These are phyloP conservation scores for Xerocomellus chrysenteron DNA, from an alignment of 768 basidiomycete species.

Conservation along the genomic window DNA sequence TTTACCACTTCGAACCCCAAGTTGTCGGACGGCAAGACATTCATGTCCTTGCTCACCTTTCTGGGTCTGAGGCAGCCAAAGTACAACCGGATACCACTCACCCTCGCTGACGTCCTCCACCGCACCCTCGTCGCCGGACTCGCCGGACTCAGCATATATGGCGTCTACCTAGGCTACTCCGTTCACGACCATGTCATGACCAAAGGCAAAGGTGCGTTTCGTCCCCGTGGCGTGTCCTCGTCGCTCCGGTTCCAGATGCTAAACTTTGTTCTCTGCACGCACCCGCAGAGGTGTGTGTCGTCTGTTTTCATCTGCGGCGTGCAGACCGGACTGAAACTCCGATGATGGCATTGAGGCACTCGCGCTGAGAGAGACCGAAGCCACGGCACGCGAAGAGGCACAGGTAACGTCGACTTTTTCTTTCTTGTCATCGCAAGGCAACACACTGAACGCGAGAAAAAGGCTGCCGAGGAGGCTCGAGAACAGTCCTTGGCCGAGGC, in stretches of 20 bases:
- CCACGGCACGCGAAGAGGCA: conserved; percentile 14
- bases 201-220: conserved; percentile 31
- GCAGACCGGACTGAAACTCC: not conserved
- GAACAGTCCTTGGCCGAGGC: conserved; percentile 32
- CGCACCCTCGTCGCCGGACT: conserved; percentile 33
- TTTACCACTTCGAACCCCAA: not conserved
- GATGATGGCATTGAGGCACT: conserved; percentile 17
- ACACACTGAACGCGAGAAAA: not conserved
- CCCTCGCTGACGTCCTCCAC: conserved; percentile 30
- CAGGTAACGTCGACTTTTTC: conserved; percentile 9
- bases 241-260: not conserved
- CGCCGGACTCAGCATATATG: conserved; percentile 28
- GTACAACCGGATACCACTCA: conserved; percentile 22
- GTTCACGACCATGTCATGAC: conserved; percentile 31
- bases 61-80: conserved; percentile 25
- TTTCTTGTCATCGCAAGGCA: not conserved
- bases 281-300: conserved; percentile 22
- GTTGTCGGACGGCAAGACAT: not conserved
- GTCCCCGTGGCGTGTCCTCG: not conserved
- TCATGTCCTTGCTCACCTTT: conserved; percentile 30
- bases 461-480: conserved; percentile 30
- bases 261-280: too few species aligned
- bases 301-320: not conserved
- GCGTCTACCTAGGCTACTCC: conserved; percentile 33
- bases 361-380: conserved; percentile 21